A percentile compares a stretch with the other conserved stretches of the same genome.
Evolutionary conservation across 129 eudicot species (phyloP).

Genomic region (Deinandra increscens): DNA sequence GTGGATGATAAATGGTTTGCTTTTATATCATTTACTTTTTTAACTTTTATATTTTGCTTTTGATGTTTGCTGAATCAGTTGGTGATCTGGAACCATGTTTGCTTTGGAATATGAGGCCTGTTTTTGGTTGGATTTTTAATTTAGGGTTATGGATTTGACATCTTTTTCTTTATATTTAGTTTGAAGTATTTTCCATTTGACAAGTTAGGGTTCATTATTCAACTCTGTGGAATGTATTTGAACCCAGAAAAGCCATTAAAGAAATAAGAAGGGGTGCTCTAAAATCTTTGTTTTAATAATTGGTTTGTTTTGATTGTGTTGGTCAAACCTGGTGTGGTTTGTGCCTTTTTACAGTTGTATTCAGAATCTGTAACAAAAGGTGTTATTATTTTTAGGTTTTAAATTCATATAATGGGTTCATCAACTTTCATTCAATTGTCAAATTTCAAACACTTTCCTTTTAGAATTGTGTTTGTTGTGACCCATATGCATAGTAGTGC

Average conservation of each 20-base stretch:
- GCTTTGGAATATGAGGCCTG: background rate
- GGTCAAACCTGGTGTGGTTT: no score
- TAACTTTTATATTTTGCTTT: background rate
- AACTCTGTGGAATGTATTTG: background rate
- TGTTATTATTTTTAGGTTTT: no score
- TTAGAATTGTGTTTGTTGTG: background rate
- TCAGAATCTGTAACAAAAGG: no score
- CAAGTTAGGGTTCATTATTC: background rate
- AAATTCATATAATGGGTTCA: background rate
- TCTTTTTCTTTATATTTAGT: background rate
- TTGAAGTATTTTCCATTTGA: background rate
- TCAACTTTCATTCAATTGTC: no score
- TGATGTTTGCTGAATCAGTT: constrained; percentile 1
- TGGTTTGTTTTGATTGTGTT: no score
- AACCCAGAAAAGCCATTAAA: background rate
- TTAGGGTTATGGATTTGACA: background rate
- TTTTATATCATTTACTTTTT: no score
- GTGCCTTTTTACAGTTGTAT: no score
- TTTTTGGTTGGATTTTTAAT: constrained; percentile 1
- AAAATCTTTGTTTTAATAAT: no score
- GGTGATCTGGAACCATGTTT: background rate
- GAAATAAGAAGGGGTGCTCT: background rate
- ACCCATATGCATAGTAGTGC: no score
- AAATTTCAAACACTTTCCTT: background rate
- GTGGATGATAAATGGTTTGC: constrained; percentile 1